phyloP scores from a whole-genome alignment of 129 eudicot species.

The Dittrichia graveolens region DNA sequence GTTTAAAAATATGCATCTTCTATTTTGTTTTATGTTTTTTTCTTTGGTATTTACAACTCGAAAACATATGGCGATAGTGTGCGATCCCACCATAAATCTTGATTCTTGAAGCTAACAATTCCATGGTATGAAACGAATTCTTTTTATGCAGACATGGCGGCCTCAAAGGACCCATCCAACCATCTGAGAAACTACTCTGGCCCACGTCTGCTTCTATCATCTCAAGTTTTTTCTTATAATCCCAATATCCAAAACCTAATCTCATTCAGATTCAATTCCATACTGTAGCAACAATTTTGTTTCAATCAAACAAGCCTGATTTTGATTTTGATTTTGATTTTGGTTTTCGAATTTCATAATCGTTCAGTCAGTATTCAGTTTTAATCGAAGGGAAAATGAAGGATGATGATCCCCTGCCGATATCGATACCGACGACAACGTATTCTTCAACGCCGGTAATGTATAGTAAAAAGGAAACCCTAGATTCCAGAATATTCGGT shows the following conservation, averaged over 20 bases:
- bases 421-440: conserved; percentile 62
- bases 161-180: neutral
- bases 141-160: neutral
- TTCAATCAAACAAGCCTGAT: neutral
- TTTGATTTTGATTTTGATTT: no score
- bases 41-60: no score
- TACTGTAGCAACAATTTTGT: neutral
- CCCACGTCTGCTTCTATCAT: conserved; percentile 1
- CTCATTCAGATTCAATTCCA: neutral
- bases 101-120: neutral
- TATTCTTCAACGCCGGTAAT: conserved; percentile 38
- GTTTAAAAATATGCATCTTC: no score
- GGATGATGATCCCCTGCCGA: conserved; percentile 75
- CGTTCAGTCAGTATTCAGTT: neutral
- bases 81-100: neutral
- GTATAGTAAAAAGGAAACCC: conserved; percentile 43
- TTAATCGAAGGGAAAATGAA: conserved; percentile 36
- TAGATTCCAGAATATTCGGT: conserved; percentile 47
- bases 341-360: neutral
- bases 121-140: neutral
- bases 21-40: no score
- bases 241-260: neutral
- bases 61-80: neutral
- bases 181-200: neutral
- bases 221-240: neutral